Conservation (phyloP, 306 rosid species). For the Vigna trinervia region DNA sequence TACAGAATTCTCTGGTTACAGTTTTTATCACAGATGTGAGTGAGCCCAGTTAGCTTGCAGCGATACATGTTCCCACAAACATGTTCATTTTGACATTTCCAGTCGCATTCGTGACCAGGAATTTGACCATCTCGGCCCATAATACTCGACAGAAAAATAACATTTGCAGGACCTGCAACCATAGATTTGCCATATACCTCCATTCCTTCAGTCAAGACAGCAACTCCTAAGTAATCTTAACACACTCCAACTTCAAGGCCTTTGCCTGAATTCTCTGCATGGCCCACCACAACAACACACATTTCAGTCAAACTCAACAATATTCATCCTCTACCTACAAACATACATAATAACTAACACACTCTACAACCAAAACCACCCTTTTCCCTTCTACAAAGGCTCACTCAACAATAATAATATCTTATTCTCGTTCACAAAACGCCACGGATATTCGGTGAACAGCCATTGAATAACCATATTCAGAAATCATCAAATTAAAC, state of each 20-base stretch:
- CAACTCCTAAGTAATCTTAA: constrained; percentile 54
- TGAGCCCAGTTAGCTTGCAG: constrained; percentile 92
- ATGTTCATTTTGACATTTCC: constrained; percentile 94
- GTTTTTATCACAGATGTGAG: constrained; percentile 98
- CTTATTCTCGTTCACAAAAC: constrained; percentile 30
- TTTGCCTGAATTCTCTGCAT: constrained; percentile 61
- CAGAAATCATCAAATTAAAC: not conserved
- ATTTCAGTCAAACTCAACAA: constrained; percentile 58
- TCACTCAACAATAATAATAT: not conserved
- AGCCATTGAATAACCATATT: not conserved
- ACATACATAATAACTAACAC: constrained; percentile 23
- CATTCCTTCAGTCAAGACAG: constrained; percentile 62
- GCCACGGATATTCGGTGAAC: not conserved
- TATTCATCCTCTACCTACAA: constrained; percentile 27
- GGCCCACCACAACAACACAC: constrained; percentile 64
- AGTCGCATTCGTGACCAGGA: constrained; percentile 89
- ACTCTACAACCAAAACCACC: not conserved
- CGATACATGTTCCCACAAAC: constrained; percentile 92
- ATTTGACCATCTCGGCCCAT: constrained; percentile 74
- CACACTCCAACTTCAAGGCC: constrained; percentile 51
- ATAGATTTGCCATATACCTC: constrained; percentile 80
- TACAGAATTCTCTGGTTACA: constrained; percentile 95
- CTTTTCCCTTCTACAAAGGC: not conserved
- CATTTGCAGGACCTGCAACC: constrained; percentile 82
- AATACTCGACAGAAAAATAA: constrained; percentile 88